Base-by-base conservation (phyloP, 768 basidiomycete species). In the Zangia roseola region DNA sequence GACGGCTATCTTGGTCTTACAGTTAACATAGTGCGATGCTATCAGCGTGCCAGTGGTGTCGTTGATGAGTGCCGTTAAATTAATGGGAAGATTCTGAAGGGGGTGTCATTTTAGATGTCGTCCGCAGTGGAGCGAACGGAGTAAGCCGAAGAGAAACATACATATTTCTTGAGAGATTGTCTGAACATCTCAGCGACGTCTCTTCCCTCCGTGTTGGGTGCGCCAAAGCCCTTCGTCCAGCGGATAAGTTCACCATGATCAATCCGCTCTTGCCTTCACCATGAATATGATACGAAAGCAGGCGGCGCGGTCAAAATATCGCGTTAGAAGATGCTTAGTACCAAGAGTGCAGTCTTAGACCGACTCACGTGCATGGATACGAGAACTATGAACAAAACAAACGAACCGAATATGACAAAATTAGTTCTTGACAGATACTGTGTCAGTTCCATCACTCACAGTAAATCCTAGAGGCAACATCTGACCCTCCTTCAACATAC, bases 211-310 rank as follows among this genome's bases (percentile, higher is more conserved):
- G 91, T 93, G 63, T 94, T 92, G 5, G 80, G 66, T 0, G 89
- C 89, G 26, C 93, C 93, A 60, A 98, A 98, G 55, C 97, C 97
- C 70, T 99, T 99, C n/a, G 97, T 99, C 97, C 97, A 99, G 16
- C 95, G 87, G 60, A 97, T 93, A 31, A 98, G 84, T 52, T 82
- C 80, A 20, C 93, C 95, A 53, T 97, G 92, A 68, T 98, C 93
- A 55, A 99, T 98, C 45, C 81, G 79, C 33, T 86, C 80, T 77
- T 98, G 97, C n/a, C 91, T 94, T 67, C 10, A 55, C 3, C 40
- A 38, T 30, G 40, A 25, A 31, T n/a, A n/a, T n/a, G n/a, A 43
- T 36, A 36, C 10, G 7, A 20, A 30, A 9, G 17, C 10, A 33
- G 19, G 30, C 16, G 6, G 9, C 5, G 21, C 42, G 24, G 12